Evolutionary conservation across 495 filamentous ascomycete genomes (phyloP).

Genomic region (Tetracladium setigerum): DNA sequence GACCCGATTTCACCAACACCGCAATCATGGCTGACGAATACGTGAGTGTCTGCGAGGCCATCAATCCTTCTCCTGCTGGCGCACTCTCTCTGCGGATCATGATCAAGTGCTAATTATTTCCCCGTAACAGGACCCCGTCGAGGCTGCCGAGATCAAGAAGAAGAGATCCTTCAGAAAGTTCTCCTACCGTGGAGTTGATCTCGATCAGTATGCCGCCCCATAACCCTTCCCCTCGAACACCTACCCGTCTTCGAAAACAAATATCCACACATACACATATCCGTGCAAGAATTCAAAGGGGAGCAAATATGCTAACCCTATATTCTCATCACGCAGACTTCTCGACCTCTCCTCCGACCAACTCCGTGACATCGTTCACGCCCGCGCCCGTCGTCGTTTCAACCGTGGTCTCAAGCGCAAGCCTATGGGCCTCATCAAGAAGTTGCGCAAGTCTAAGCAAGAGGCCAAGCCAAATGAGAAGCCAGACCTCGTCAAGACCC

Average conservation of each 20-base stretch:
- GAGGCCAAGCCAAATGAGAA: constrained; percentile 99
- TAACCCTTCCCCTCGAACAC: not conserved
- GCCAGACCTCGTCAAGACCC: constrained; percentile 96
- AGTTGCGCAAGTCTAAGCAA: constrained; percentile 99
- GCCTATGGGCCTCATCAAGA: constrained; percentile 99
- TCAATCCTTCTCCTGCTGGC: constrained; percentile 4
- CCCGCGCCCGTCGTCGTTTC: constrained; percentile 96
- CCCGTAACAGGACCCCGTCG: constrained; percentile 70
- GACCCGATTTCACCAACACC: constrained; percentile 37
- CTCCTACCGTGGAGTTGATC: constrained; percentile 97
- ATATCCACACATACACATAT: constrained; percentile 12
- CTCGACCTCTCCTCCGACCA: constrained; percentile 97
- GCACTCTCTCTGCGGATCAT: not conserved
- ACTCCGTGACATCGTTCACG: constrained; percentile 98
- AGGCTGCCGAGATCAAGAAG: constrained; percentile 98
- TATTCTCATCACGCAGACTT: constrained; percentile 53
- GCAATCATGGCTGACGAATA: constrained; percentile 95
- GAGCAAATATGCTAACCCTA: constrained; percentile 27
- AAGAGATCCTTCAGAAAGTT: constrained; percentile 99
- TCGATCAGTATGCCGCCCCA: constrained; percentile 76
- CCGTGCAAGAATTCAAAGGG: constrained; percentile 27
- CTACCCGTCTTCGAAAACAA: not conserved
- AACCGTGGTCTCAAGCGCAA: constrained; percentile 99
- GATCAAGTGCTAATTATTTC: constrained; percentile 31
- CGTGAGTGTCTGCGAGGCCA: constrained; percentile 48